These are phyloP conservation scores for Mrakia frigida DNA, from an alignment of 768 basidiomycete genomes.

Conservation along the genomic window DNA sequence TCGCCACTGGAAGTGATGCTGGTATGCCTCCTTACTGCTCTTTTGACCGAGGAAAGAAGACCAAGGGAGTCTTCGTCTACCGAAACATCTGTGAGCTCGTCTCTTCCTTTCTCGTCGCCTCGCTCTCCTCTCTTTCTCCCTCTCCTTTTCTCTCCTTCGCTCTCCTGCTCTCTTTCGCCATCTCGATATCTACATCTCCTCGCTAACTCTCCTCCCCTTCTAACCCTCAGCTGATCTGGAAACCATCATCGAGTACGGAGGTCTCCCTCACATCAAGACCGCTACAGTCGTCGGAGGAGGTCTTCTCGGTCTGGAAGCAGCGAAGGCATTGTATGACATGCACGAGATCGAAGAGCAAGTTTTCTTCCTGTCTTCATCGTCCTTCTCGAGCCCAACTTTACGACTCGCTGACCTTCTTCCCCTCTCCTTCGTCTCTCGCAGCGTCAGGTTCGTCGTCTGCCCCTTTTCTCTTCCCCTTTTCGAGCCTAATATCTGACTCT, in stretches of 20 bases:
- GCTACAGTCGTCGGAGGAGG: constrained; percentile 65
- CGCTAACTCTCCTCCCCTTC: too few relatives aligned
- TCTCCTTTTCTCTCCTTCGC: not conserved
- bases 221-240: constrained; percentile 56
- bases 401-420: too few relatives aligned
- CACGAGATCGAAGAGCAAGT: constrained; percentile 49
- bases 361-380: too few relatives aligned
- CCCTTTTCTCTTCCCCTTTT: not conserved
- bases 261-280: constrained; percentile 32
- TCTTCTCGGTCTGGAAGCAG: constrained; percentile 66
- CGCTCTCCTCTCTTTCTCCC: too few relatives aligned
- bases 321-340: constrained; percentile 64
- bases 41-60: constrained; percentile 45
- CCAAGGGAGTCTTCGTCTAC: constrained; percentile 64
- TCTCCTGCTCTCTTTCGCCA: too few relatives aligned
- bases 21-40: constrained; percentile 58
- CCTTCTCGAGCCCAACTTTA: too few relatives aligned
- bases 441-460: constrained; percentile 41
- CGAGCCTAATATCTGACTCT: not conserved
- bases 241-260: constrained; percentile 54
- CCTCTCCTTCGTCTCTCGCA: too few relatives aligned
- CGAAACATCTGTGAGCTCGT: constrained; percentile 52
- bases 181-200: not conserved
- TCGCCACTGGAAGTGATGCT: constrained; percentile 67
- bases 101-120: not conserved